Evolutionary conservation across 2,329 filamentous ascomycete species (phyloP), one percentile per base, ranked within the genome.

Genomic region (Whalleya microplaca): DNA sequence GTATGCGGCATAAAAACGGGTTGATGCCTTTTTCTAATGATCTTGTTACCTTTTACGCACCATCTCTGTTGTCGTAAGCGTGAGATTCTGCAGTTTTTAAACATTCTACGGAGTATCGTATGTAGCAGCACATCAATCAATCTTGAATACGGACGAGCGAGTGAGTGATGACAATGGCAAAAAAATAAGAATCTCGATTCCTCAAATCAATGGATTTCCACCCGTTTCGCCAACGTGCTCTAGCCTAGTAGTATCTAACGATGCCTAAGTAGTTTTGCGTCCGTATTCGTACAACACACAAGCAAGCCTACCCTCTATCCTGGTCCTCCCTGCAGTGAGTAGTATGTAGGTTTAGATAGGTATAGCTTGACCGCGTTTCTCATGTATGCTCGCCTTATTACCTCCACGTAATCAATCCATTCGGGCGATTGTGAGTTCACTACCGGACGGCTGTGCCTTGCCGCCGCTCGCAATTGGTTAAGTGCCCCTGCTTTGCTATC

Each of bases 241-340:
- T 48, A 58, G 32, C n/a, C n/a, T 37, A 16, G 23, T 27, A 27
- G 23, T 27, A 32, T 63, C 55, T 65, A 62, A 59, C 58, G 47
- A 45, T 62, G 49, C 55, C 50, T 23, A n/a, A n/a, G n/a, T n/a
- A 48, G 29, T 45, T 51, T 55, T n/a, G 51, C 40, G 42, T 50
- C 41, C 23, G 43, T 59, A 58, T 54, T 61, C 55, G 51, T 60
- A 63, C 61, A 58, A 21, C 43, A 49, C 32, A 47, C 52, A 21
- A 27, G 19, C 41, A 48, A 42, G 29, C 42, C 49, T 51, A 29
- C 27, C 27, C 12, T 5, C 27, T 12, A 6, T 5, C n/a, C 21
- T 47, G 18, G 16, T n/a, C 27, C 19, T 20, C 45, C 41, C 21
- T n/a, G 21, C 41, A 43, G n/a, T 37, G 9, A 42, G 45, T 42